Conservation (phyloP, 1,284 basidiomycete genomes). For the Malassezia arunalokei region DNA sequence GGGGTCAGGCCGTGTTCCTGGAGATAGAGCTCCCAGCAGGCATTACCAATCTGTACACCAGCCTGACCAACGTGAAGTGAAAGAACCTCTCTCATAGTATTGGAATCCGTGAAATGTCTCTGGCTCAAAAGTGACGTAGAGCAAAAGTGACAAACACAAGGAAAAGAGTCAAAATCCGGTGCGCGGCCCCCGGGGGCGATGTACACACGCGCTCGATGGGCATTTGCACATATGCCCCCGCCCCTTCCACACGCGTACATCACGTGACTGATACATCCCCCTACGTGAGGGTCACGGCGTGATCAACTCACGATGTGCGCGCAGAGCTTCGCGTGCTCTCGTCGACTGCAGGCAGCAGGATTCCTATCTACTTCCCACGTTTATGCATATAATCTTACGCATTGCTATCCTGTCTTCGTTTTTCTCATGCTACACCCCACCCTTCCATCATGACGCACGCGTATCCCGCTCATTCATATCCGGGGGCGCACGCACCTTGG, state of each 20-base stretch:
- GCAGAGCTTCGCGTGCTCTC: too few relatives aligned
- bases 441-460: too few relatives aligned
- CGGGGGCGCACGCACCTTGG: too few relatives aligned
- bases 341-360: too few relatives aligned
- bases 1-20: conserved; percentile 78
- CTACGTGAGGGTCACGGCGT: too few relatives aligned
- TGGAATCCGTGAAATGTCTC: conserved; percentile 5
- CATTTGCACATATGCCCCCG: conserved; percentile 6
- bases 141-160: conserved; percentile 17
- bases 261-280: conserved; percentile 4
- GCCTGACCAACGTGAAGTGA: conserved; percentile 88
- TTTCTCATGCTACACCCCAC: too few relatives aligned
- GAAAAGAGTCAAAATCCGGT: background rate
- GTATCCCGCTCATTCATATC: too few relatives aligned
- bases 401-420: too few relatives aligned
- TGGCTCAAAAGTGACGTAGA: conserved; percentile 41
- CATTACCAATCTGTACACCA: conserved; percentile 61
- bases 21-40: conserved; percentile 79
- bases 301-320: too few relatives aligned
- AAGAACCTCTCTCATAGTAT: conserved; percentile 57
- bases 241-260: conserved; percentile 1
- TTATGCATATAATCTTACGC: too few relatives aligned
- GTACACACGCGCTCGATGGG: background rate
- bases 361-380: too few relatives aligned
- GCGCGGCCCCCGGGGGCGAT: background rate